Evolutionary conservation across 2,329 filamentous ascomycete genomes (phyloP).

Genomic region (Tolypocladium album): DNA sequence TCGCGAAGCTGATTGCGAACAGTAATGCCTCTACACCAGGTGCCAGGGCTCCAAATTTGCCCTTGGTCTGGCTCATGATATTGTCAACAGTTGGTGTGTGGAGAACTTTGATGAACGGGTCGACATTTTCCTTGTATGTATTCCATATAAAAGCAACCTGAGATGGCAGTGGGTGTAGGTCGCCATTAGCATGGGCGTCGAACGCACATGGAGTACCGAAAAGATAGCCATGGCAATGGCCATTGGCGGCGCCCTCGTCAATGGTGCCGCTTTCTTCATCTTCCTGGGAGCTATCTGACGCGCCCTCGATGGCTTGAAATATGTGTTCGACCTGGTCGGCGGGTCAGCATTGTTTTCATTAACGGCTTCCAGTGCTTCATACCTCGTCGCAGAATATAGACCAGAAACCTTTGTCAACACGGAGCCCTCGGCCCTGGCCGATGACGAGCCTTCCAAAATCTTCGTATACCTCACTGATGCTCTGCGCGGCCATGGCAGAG

Average conservation of each 20-base stretch:
- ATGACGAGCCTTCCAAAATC: slow-evolving; percentile 18
- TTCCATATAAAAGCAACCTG: slow-evolving; percentile 19
- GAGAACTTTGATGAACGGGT: slow-evolving; percentile 20
- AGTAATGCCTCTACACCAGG: slow-evolving; percentile 12
- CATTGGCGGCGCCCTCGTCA: neutral
- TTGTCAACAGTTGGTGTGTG: slow-evolving; percentile 10
- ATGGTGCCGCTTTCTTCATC: neutral
- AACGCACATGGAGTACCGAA: slow-evolving; percentile 6
- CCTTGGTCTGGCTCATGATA: slow-evolving; percentile 7
- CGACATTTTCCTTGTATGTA: slow-evolving; percentile 16
- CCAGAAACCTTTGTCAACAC: slow-evolving; percentile 20
- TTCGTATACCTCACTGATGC: slow-evolving; percentile 11
- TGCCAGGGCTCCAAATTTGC: slow-evolving; percentile 9
- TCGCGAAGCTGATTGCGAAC: slow-evolving; percentile 14
- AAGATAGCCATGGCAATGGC: slow-evolving; percentile 6
- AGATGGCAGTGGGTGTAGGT: slow-evolving; percentile 13
- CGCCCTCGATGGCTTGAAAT: slow-evolving; percentile 17
- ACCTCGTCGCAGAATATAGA: slow-evolving; percentile 19
- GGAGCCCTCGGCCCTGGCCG: slow-evolving; percentile 12
- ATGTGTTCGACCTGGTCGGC: slow-evolving; percentile 15
- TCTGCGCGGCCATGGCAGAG: neutral
- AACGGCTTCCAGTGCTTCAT: neutral
- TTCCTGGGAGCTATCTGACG: slow-evolving; percentile 4
- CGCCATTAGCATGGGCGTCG: slow-evolving; percentile 1
- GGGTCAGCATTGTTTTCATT: neutral